Conservation (phyloP, 1,284 basidiomycete species). For the Ganoderma sp. region DNA sequence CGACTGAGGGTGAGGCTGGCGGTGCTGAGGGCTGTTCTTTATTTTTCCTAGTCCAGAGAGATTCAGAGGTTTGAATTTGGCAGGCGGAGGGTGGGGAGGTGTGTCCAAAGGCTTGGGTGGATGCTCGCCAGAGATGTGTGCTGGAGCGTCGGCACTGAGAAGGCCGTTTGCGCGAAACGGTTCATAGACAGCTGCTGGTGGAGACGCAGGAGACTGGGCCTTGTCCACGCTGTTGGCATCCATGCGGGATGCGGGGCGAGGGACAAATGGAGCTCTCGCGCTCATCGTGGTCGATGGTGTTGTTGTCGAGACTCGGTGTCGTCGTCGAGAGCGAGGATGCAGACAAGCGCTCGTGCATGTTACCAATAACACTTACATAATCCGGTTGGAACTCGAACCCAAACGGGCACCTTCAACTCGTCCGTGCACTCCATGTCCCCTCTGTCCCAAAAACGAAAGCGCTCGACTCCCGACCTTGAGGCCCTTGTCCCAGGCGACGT, state of each 20-base stretch:
- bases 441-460: too few species aligned
- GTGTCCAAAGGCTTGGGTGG: neutral
- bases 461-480: too few species aligned
- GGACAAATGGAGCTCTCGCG: conserved; percentile 29
- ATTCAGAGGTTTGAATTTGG: conserved; percentile 39
- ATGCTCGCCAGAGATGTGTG: conserved; percentile 9
- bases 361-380: too few species aligned
- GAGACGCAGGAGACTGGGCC: conserved; percentile 4
- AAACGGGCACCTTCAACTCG: too few species aligned
- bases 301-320: neutral
- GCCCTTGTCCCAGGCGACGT: too few species aligned
- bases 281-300: conserved; percentile 20
- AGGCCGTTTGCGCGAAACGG: conserved; percentile 29
- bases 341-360: too few species aligned
- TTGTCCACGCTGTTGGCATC: neutral
- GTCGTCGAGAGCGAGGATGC: too few species aligned
- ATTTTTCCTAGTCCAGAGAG: conserved; percentile 34
- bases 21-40: conserved; percentile 18
- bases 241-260: conserved; percentile 24
- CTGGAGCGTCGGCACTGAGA: conserved; percentile 14
- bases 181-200: conserved; percentile 14
- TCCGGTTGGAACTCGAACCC: too few species aligned
- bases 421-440: too few species aligned
- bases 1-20: conserved; percentile 16
- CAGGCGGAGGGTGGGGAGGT: neutral